A percentile compares a stretch with the other conserved stretches of the same genome.
These are phyloP conservation scores for Pyrrhoderma lamaoense DNA, from an alignment of 1,284 basidiomycete species.

Conservation along the genomic window DNA sequence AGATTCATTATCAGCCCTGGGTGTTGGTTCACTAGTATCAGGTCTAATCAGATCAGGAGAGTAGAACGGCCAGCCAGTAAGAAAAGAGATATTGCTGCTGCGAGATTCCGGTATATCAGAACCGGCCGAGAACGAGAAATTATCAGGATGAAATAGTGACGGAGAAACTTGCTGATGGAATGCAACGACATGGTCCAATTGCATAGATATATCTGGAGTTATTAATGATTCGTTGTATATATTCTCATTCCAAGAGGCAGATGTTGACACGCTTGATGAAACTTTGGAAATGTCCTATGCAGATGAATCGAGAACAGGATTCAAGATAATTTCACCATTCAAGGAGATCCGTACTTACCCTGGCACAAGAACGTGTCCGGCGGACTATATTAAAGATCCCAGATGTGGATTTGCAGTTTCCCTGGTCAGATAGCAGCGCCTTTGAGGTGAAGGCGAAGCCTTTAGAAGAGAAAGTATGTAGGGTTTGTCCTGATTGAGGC, in stretches of 20 bases:
- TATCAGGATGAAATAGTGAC: slow-evolving; percentile 4
- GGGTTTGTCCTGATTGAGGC: no score
- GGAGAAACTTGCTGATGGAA: slow-evolving; percentile 14
- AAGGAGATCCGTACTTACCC: neutral
- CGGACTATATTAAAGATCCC: neutral
- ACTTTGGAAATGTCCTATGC: no score
- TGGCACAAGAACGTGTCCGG: slow-evolving; percentile 2
- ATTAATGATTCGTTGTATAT: no score
- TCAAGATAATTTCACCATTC: no score
- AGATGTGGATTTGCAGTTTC: no score
- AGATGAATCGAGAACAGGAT: no score
- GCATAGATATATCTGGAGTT: neutral
- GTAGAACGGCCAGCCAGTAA: slow-evolving; percentile 6
- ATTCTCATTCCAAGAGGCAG: no score
- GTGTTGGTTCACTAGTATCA: neutral
- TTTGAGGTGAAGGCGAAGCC: no score
- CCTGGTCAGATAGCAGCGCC: no score
- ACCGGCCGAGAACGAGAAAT: slow-evolving; percentile 4
- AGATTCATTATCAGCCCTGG: neutral
- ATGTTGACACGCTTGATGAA: no score
- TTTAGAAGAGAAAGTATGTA: no score
- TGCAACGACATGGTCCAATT: slow-evolving; percentile 14
- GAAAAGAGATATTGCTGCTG: slow-evolving; percentile 1
- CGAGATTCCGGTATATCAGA: neutral
- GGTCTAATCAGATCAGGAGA: neutral